Evolutionary conservation across 345 rosid species (phyloP).

Genomic region (Citrus cavaleriei): DNA sequence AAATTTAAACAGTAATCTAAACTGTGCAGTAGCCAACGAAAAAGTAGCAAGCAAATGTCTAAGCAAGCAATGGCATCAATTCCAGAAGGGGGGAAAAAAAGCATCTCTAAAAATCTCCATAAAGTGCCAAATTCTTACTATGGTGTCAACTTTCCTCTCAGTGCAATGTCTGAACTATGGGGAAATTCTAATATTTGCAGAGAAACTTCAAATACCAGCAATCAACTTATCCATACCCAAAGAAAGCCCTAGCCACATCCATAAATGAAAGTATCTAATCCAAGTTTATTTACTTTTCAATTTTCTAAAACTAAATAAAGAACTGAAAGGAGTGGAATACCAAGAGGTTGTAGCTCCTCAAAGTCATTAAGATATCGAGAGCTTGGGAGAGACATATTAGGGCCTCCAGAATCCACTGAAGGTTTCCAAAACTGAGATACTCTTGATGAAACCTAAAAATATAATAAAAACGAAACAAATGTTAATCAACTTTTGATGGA

Average conservation of each 20-base stretch:
- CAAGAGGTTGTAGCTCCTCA: slow-evolving; percentile 89
- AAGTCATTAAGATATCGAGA: slow-evolving; percentile 94
- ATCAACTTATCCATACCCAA: slow-evolving; percentile 8
- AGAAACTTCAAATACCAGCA: slow-evolving; percentile 5
- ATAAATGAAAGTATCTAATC: neutral
- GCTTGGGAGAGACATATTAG: slow-evolving; percentile 48
- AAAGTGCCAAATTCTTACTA: neutral
- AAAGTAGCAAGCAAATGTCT: neutral
- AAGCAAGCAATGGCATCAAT: neutral
- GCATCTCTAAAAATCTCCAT: neutral
- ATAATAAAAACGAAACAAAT: slow-evolving; percentile 4
- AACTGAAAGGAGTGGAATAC: slow-evolving; percentile 32
- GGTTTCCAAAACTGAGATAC: slow-evolving; percentile 91
- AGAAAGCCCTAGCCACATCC: neutral
- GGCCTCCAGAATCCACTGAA: slow-evolving; percentile 49
- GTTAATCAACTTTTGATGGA: slow-evolving; percentile 12
- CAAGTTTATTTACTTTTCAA: neutral
- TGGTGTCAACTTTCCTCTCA: neutral
- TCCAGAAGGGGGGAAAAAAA: neutral
- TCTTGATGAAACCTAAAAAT: slow-evolving; percentile 58
- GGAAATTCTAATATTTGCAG: neutral
- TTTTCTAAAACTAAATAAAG: slow-evolving; percentile 3
- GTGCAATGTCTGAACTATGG: neutral
- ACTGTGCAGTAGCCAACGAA: neutral
- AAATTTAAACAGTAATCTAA: neutral